Evolutionary conservation across 495 filamentous ascomycete genomes (phyloP), one percentile per base, ranked within the genome.

Genomic region (Hypoxylon lenormandii): DNA sequence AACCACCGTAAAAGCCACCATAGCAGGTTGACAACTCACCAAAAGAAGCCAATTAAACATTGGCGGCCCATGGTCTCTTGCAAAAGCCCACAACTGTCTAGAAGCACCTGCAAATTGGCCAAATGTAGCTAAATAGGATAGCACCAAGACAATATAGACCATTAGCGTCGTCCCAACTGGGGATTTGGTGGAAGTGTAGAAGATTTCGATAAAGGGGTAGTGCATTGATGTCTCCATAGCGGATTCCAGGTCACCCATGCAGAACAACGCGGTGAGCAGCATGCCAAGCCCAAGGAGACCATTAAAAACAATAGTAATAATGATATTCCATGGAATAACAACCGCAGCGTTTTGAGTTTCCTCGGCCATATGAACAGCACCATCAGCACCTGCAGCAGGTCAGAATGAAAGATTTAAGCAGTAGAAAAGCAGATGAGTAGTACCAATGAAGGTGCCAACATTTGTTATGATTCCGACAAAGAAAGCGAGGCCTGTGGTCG

Each of bases 281-380:
- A 86, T 84, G 3, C 83, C 73, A 28, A 87, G 81, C 5, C 84
- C 85, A 8, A 86, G 58, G 13, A 81, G 70, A 2, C 79, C 81
- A 51, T 88, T 88, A 47, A 87, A 66, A 0, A 77, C 66, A 7
- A 85, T 78, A 0, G 81, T 79, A 18, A 78, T 76, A 33, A 88
- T 78, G 69, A 88, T 85, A 5, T 84, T 81, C 22, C 79, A 80
- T n/a, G 87, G 87, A 0, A 89, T 79, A 3, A 83, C 83, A 37
- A 76, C 73, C 4, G 84, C 81, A n/a, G 86, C 86, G 57, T 87
- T 79, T 36, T 81, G 80, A 26, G 87, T 82, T 71, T 88, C 86
- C 64, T 89, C 85, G 4, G 84, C 82, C 80, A 88, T 84, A 74
- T 60, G 76, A 7, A 28, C n/a, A n/a, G n/a, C n/a, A n/a, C n/a